Base-by-base conservation (phyloP, 1,284 basidiomycete species). In the Papiliotrema terrestris region DNA sequence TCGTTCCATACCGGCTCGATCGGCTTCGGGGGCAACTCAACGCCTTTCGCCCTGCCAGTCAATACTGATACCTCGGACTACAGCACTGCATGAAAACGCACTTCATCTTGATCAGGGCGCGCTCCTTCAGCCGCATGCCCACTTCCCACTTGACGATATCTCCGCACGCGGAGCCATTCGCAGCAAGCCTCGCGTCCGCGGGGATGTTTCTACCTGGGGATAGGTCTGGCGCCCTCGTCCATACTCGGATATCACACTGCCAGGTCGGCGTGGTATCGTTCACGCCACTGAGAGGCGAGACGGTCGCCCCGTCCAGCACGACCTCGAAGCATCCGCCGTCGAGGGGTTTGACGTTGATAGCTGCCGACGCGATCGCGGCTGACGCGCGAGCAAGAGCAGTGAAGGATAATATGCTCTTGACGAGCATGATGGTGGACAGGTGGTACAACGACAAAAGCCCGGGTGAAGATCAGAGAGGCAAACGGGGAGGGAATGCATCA, bases 191-290 rank as follows among this genome's bases (percentile, higher is more conserved):
- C 5, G 63, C 63, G 37, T 68, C 60, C 2, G 56, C 67, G 5
- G 60, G 54, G 2, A 56, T 49, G 6, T 50, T 36, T 4, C 42
- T n/a, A 3, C 50, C 49, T n/a, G 66, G 66, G 8, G 22, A 23
- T 6, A 66, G 55, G 49, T 69, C 66, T 2, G 61, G 60, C 19
- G 64, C 64, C 37, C 68, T 55, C 2, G 61, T 60, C 66, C 66
- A 67, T n/a, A 54, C 62, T 38, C 59, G 55, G 2, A 66, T 25
- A 25, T 58, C 50, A 45, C 67, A 69, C 9, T 19, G 6, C 46
- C 46, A 49, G 39, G 29, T 32, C 29, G 29, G 5, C 11, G 5
- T 32, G 29, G 29, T 32, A 32, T 32, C 29, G 29, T 32, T 32
- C 29, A 32, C 5, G 29, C 29, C 29, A 32, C 11, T 11, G 6